Base-by-base conservation (phyloP, 768 basidiomycete species). In the Mrakia frigida region DNA sequence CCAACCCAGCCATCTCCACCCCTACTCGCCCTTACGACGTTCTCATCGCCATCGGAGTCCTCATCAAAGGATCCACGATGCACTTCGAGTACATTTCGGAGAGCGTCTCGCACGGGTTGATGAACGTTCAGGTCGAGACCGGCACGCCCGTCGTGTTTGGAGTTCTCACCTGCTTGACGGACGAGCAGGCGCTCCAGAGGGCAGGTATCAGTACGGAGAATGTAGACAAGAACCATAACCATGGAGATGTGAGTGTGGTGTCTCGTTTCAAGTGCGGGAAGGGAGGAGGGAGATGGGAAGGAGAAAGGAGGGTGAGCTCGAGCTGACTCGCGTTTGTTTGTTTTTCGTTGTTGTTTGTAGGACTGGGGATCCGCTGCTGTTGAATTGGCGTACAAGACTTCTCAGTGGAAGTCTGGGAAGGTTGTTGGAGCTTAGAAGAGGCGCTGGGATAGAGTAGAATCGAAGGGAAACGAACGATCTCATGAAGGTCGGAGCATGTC, bases 61-160 rank as follows among this genome's bases (percentile, higher is more conserved):
- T 99, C 82, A 97, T 99, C 87, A 99, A 99, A 83, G 96, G 97
- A 72, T 87, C 89, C 0, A 98, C 97, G 25, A 97, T 97, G 94
- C 97, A 99, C 85, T 99, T 98, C 84, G 97, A 99, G 84, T 99
- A 99, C 87, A 99, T 98, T 83, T 92, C 88, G 84, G 94, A 98
- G 81, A 89, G 90, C 78, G 95, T 98, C 77, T 90, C 93, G 59
- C 92, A 98, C 80, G 94, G 90, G 61, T 86, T 99, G 79, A 99
- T 98, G 97, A 88, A 88, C 81, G 89, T 98, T 31, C 94, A 96
- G 84, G 86, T 98, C 80, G 96, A 98, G 84, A 90, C 92, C 1
- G 94, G 94, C 23, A 89, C 92, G 33, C 97, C 97, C 0, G 92
- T 98, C 81, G 90, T 99, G 80, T 98, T 98, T 83, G 97, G 97